A percentile compares a stretch with the other conserved stretches of the same genome.
phyloP scores from a whole-genome alignment of 768 basidiomycete species.

The Trametes elegans region DNA sequence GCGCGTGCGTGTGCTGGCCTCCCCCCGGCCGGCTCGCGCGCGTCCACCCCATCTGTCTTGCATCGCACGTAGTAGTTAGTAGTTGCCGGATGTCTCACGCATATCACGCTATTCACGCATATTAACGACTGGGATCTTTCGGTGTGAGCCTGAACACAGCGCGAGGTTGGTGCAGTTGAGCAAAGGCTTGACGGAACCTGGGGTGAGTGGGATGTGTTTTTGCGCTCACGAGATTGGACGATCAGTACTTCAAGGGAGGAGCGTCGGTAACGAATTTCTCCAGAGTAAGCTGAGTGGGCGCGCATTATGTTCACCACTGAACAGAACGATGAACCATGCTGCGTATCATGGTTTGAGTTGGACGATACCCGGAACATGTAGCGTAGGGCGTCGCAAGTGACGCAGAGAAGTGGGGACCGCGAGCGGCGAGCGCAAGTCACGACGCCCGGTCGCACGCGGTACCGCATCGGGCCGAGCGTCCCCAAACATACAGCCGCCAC shows the following conservation, averaged over 20 bases:
- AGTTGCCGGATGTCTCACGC: slow-evolving; percentile 17
- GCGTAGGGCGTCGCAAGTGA: no score
- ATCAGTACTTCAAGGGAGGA: background rate
- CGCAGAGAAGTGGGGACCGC: no score
- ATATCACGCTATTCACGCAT: slow-evolving; percentile 23
- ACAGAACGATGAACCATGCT: no score
- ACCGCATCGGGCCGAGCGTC: background rate
- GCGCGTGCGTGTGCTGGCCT: slow-evolving; percentile 12
- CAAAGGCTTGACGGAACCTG: background rate
- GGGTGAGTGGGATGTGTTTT: background rate
- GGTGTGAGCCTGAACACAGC: no score
- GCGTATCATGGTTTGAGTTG: no score
- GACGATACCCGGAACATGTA: no score
- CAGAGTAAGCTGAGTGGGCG: no score
- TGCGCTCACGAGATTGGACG: background rate
- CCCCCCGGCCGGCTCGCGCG: background rate
- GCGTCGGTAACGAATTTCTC: no score
- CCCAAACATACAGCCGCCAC: background rate
- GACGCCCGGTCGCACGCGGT: no score
- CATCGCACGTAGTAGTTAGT: slow-evolving; percentile 15
- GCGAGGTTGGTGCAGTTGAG: background rate
- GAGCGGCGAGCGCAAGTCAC: no score
- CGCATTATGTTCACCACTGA: no score
- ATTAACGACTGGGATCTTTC: slow-evolving; percentile 12
- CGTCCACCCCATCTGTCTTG: background rate